Base-by-base conservation (phyloP, 2,329 filamentous ascomycete genomes). In the Pseudogymnoascus sp. region DNA sequence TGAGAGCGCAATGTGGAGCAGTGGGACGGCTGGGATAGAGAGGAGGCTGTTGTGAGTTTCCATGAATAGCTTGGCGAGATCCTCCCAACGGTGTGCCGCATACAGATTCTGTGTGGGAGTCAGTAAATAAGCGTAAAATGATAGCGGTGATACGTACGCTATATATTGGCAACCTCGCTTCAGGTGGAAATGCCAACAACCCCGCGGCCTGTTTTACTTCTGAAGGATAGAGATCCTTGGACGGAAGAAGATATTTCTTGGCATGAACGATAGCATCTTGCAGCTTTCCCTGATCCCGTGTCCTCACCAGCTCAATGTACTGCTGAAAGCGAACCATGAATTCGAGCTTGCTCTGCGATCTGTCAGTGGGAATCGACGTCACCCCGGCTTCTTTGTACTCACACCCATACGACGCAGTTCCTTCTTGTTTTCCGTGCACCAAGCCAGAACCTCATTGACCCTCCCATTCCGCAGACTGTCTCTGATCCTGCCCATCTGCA, bases 371-470 rank as follows among this genome's bases (percentile, higher is more conserved):
- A 21, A 7, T 57, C n/a, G 1, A 2, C 28, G 10, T 13, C 10
- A 9, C 15, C n/a, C 7, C 38, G 26, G 36, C 47, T 33, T 23
- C 33, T n/a, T 15, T 33, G 28, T 11, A 73, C 84, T 66, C 75
- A 90, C 89, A 74, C 90, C 88, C 76, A 90, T 88, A 80, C 95
- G 96, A 72, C 92, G 90, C 65, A 99, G 78, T 67, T 93, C 89
- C 71, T 93, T 93, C 76, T 96, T 95, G 76, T 97, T 96, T 71
- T 97, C 93, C 15, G 82, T 85, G 74, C 95, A 97, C 95, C 95
- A 99, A 11, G 86, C 84, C 63, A 99, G 76, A 21, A 92, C 93
- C 70, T 96, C 90, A 36, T 82, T 81, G 4, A 93, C 89, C 69
- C 86, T 90, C 33, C 87, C 86, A 40, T 82, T 81, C 47, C 84